Evolutionary conservation across 345 rosid genomes (phyloP).

Genomic region (Lepidium didymum): DNA sequence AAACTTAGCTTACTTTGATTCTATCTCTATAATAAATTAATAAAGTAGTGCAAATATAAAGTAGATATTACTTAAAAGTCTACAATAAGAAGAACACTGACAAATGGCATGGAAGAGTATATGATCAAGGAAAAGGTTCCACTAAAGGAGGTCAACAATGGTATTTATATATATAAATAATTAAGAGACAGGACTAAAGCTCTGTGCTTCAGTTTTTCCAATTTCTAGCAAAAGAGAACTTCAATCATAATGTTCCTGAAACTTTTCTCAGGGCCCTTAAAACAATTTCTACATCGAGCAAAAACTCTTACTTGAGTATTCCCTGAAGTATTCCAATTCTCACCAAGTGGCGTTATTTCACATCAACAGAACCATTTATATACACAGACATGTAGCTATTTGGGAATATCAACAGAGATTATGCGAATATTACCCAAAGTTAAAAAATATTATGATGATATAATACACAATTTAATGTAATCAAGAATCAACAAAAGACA

Average conservation of each 20-base stretch:
- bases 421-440: background rate
- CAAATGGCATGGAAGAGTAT: constrained; percentile 1
- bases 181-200: background rate
- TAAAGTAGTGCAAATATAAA: background rate
- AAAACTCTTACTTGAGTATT: background rate
- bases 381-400: background rate
- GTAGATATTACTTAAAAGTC: constrained; percentile 8
- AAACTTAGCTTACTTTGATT: background rate
- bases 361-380: background rate
- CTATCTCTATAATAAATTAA: background rate
- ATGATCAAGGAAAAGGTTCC: constrained; percentile 13
- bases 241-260: background rate
- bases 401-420: background rate
- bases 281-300: background rate
- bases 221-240: background rate
- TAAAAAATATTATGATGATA: background rate
- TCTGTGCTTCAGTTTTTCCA: background rate
- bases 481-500: background rate
- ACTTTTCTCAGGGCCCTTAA: background rate
- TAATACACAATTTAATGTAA: background rate
- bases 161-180: background rate
- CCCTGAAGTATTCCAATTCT: background rate
- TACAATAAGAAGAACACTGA: constrained; percentile 7
- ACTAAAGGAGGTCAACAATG: constrained; percentile 3
- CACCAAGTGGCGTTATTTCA: background rate